phyloP scores from a whole-genome alignment of 768 basidiomycete genomes.

The Lactifluus piperatus region DNA sequence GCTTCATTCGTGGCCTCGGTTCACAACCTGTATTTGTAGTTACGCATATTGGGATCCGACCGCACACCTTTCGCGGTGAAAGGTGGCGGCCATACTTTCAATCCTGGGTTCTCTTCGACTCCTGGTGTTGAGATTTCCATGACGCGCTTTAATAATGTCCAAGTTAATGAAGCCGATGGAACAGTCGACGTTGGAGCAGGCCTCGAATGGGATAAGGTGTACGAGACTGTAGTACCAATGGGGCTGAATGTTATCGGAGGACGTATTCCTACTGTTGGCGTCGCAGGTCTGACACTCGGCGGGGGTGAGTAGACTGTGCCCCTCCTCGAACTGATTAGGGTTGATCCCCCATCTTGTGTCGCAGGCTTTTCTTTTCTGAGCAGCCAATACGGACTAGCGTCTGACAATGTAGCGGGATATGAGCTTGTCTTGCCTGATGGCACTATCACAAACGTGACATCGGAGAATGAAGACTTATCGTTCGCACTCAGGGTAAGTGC shows the following conservation, averaged over 20 bases:
- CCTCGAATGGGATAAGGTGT: constrained; percentile 24
- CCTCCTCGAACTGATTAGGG: neutral
- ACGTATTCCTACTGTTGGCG: constrained; percentile 20
- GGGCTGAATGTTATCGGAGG: constrained; percentile 22
- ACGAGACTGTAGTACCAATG: constrained; percentile 9
- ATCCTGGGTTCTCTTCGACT: constrained; percentile 24
- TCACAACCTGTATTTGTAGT: neutral
- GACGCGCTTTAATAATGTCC: constrained; percentile 17
- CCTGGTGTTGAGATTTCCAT: constrained; percentile 23
- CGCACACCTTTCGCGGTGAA: constrained; percentile 15
- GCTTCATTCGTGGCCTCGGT: too few relatives aligned
- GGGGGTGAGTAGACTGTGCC: constrained; percentile 13
- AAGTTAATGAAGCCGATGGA: neutral
- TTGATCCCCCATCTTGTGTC: neutral
- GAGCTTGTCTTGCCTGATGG: constrained; percentile 28
- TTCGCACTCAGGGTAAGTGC: constrained; percentile 13
- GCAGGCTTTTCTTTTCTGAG: constrained; percentile 26
- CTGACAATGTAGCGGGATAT: constrained; percentile 28
- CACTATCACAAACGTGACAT: neutral
- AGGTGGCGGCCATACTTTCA: constrained; percentile 22
- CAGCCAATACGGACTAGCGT: constrained; percentile 19
- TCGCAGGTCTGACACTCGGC: constrained; percentile 22
- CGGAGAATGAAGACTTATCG: constrained; percentile 6
- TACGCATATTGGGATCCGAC: constrained; percentile 6
- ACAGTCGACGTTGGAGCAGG: constrained; percentile 22